A percentile compares a stretch with the other conserved stretches of the same genome.
phyloP scores from a whole-genome alignment of 345 rosid genomes.

The Citrus reticulata region DNA sequence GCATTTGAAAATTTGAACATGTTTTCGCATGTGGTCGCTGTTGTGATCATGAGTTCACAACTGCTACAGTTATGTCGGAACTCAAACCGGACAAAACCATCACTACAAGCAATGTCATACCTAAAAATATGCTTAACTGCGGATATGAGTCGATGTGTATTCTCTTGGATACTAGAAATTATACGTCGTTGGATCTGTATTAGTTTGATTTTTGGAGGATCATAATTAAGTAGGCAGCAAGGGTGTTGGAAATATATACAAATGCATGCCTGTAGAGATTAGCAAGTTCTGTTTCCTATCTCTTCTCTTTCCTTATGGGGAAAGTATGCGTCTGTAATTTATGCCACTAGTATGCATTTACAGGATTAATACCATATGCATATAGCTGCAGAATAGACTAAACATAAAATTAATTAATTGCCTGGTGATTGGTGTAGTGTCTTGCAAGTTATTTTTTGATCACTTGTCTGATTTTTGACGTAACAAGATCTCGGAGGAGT shows the following conservation, averaged over 20 bases:
- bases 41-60: slow-evolving; percentile 26
- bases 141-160: background rate
- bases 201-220: slow-evolving; percentile 13
- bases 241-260: slow-evolving; percentile 2
- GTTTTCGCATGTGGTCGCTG: background rate
- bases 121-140: background rate
- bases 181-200: slow-evolving; percentile 15
- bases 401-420: background rate
- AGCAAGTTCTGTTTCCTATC: slow-evolving; percentile 16
- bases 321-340: background rate
- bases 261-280: background rate
- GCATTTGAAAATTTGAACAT: background rate
- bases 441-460: slow-evolving; percentile 2
- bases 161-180: slow-evolving; percentile 2
- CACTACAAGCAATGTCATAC: slow-evolving; percentile 26
- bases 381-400: background rate
- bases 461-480: background rate
- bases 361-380: background rate
- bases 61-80: slow-evolving; percentile 20
- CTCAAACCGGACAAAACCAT: slow-evolving; percentile 21
- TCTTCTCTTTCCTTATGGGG: slow-evolving; percentile 16
- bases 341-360: background rate
- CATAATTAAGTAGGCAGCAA: slow-evolving; percentile 16
- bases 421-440: background rate
- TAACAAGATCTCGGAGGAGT: background rate